Evolutionary conservation across 306 rosid species (phyloP).

Genomic region (Cucurbita maxima): DNA sequence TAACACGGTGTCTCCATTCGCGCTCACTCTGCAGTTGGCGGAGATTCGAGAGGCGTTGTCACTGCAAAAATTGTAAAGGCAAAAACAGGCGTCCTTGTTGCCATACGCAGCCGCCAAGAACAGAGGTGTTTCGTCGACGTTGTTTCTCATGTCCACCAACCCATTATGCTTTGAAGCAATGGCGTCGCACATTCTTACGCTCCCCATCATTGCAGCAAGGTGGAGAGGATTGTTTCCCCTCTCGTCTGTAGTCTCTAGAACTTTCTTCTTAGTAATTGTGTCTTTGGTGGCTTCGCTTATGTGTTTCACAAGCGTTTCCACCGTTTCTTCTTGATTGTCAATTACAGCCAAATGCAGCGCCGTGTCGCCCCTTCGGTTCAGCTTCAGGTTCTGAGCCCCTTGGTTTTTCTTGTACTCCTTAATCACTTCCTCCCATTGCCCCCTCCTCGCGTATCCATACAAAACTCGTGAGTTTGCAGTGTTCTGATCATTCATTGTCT

Average conservation of each 20-base stretch:
- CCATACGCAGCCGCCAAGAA: conserved; percentile 33
- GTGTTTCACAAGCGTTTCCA: background rate
- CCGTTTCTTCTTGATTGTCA: background rate
- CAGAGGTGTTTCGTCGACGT: conserved; percentile 32
- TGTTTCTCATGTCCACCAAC: conserved; percentile 7
- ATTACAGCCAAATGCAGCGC: too few relatives aligned
- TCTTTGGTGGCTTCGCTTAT: too few relatives aligned
- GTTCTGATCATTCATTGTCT: too few relatives aligned
- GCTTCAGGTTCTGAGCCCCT: background rate
- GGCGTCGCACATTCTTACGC: conserved; percentile 1
- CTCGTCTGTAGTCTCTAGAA: background rate
- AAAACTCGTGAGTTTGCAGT: too few relatives aligned
- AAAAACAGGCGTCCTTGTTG: conserved; percentile 16
- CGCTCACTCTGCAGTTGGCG: conserved; percentile 9
- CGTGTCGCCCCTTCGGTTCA: too few relatives aligned
- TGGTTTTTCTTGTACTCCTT: too few relatives aligned
- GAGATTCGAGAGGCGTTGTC: background rate
- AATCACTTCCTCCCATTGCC: background rate
- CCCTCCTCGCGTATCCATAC: background rate
- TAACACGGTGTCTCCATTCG: conserved; percentile 34
- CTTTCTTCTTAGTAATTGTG: too few relatives aligned
- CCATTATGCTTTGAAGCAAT: background rate
- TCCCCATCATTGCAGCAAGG: conserved; percentile 24
- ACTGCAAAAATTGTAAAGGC: conserved; percentile 11
- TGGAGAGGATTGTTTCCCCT: conserved; percentile 37